Conservation (phyloP, 202 grass and related monocot species). For the Brachypodium distachyon region DNA sequence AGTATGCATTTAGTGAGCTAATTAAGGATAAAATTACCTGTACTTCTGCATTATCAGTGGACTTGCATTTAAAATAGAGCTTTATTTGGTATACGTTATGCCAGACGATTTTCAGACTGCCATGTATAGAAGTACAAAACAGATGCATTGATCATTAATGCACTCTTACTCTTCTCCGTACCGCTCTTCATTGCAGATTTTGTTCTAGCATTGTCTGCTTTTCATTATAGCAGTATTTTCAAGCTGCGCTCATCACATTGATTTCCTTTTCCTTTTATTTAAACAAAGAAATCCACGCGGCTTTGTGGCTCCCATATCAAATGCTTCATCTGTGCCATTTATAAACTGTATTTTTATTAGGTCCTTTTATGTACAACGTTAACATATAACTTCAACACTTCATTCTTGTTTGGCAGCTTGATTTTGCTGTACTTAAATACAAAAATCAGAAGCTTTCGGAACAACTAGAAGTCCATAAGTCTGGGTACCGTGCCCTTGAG, state of each 20-base stretch:
- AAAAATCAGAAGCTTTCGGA: slow-evolving; percentile 66
- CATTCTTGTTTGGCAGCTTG: slow-evolving; percentile 38
- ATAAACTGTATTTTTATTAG: background rate
- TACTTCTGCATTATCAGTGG: background rate
- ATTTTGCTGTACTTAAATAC: slow-evolving; percentile 60
- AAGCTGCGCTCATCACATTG: background rate
- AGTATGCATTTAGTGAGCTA: background rate
- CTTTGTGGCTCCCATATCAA: background rate
- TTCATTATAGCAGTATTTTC: background rate
- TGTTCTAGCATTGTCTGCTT: background rate
- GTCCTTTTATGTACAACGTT: background rate
- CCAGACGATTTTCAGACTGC: background rate
- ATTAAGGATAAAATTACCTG: background rate
- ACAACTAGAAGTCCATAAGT: slow-evolving; percentile 67
- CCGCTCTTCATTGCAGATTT: background rate
- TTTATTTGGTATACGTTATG: background rate
- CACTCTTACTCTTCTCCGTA: background rate
- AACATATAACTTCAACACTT: background rate
- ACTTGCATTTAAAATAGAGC: background rate
- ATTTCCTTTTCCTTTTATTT: background rate
- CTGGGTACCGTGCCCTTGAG: slow-evolving; percentile 41
- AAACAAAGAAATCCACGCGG: background rate
- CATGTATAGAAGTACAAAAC: background rate
- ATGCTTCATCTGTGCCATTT: background rate
- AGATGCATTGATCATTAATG: background rate